Percentiles rank a stretch among this genome's conserved stretches.
phyloP scores from a whole-genome alignment of 805 yeast species.

The Kuraishia capsulata region DNA sequence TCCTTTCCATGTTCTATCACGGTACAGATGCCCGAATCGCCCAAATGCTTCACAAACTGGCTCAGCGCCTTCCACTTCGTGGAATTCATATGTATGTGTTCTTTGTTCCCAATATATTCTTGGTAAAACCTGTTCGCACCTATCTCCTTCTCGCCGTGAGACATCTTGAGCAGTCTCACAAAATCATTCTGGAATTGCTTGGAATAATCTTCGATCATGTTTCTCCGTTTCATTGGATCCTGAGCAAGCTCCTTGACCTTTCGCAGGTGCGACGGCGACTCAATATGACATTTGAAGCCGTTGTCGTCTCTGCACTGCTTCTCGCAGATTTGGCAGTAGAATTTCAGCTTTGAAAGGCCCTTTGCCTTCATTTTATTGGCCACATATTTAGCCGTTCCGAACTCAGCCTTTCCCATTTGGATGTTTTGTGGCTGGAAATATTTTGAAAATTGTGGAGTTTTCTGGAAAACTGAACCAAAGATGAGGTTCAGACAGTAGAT shows the following conservation, averaged over 20 bases:
- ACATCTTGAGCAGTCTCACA: slow-evolving; percentile 44
- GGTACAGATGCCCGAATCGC: slow-evolving; percentile 42
- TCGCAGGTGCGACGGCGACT: slow-evolving; percentile 67
- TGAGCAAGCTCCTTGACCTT: slow-evolving; percentile 41
- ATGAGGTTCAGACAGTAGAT: too few species aligned
- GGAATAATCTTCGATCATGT: slow-evolving; percentile 47
- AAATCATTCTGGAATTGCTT: slow-evolving; percentile 55
- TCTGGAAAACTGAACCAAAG: too few species aligned
- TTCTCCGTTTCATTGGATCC: slow-evolving; percentile 27
- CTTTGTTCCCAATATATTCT: slow-evolving; percentile 73
- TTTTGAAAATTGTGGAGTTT: too few species aligned
- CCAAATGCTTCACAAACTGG: slow-evolving; percentile 55
- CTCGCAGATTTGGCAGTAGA: slow-evolving; percentile 85
- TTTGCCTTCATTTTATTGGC: slow-evolving; percentile 70
- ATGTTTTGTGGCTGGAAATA: too few species aligned
- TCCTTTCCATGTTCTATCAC: slow-evolving; percentile 36
- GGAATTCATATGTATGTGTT: slow-evolving; percentile 87
- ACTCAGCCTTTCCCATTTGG: slow-evolving; percentile 47
- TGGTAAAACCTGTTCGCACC: slow-evolving; percentile 85
- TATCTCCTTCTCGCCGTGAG: slow-evolving; percentile 76
- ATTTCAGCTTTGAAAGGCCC: slow-evolving; percentile 79
- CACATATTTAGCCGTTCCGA: slow-evolving; percentile 59
- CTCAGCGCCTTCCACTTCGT: slow-evolving; percentile 72
- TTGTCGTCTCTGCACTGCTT: slow-evolving; percentile 95
- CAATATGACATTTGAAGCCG: slow-evolving; percentile 87